These are phyloP conservation scores for Monosporascus sp. DNA, from an alignment of 2,329 filamentous ascomycete genomes.

Conservation along the genomic window DNA sequence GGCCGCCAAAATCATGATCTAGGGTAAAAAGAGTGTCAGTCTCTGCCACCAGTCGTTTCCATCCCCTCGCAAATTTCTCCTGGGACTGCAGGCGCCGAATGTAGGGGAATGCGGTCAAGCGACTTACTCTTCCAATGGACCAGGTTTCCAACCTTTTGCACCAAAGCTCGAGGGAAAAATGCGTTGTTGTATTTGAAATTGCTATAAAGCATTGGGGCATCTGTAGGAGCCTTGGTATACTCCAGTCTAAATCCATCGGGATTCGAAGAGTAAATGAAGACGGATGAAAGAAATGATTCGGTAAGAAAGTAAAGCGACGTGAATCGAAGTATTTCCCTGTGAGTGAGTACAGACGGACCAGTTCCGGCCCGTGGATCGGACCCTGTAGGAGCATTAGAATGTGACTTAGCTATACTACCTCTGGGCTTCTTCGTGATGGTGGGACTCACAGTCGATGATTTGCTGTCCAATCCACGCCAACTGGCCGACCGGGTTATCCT, in stretches of 20 bases:
- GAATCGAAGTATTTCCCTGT: too few species aligned
- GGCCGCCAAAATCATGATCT: constrained; percentile 15
- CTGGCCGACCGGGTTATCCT: constrained; percentile 17
- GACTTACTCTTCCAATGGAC: constrained; percentile 8
- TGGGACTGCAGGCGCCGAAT: too few species aligned
- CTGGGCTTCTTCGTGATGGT: too few species aligned
- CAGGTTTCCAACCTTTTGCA: constrained; percentile 7
- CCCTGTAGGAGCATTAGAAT: too few species aligned
- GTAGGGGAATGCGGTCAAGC: background rate
- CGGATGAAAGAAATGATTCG: too few species aligned
- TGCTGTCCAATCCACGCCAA: constrained; percentile 13
- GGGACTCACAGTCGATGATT: constrained; percentile 2
- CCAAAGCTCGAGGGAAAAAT: constrained; percentile 8
- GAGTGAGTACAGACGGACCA: too few species aligned
- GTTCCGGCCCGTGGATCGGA: too few species aligned
- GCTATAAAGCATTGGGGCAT: constrained; percentile 14
- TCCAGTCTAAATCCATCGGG: too few species aligned
- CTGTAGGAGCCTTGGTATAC: constrained; percentile 19
- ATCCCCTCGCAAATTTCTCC: background rate
- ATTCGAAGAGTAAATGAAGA: too few species aligned
- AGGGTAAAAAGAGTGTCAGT: background rate
- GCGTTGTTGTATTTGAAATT: constrained; percentile 13
- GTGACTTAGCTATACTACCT: too few species aligned
- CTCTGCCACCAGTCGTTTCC: background rate
- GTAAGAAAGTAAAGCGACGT: too few species aligned